Conservation (phyloP, 768 basidiomycete genomes). For the Pleurotus djamor region DNA sequence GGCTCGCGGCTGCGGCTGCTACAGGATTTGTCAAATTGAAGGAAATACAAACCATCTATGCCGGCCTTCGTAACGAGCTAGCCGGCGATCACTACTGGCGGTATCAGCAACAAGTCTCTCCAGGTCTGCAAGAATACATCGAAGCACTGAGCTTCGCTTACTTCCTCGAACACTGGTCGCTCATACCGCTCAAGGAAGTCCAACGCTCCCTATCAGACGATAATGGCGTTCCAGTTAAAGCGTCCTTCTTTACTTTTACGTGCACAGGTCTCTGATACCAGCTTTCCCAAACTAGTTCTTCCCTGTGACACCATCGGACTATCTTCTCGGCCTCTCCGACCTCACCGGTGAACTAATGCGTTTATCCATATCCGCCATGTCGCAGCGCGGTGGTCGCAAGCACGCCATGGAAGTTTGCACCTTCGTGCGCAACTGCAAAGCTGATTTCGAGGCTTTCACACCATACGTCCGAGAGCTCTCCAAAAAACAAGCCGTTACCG, state of each 20-base stretch:
- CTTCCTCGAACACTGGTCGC: slow-evolving; percentile 67
- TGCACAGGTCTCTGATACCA: not conserved
- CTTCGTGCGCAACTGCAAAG: slow-evolving; percentile 74
- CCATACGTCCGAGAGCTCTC: slow-evolving; percentile 69
- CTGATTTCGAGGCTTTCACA: slow-evolving; percentile 79
- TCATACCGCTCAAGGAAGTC: slow-evolving; percentile 70
- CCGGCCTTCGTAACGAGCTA: slow-evolving; percentile 58
- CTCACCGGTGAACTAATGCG: slow-evolving; percentile 98
- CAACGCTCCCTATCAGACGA: slow-evolving; percentile 62
- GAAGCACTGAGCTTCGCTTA: slow-evolving; percentile 90
- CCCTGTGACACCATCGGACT: slow-evolving; percentile 76
- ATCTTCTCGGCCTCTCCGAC: slow-evolving; percentile 90
- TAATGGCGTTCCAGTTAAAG: slow-evolving; percentile 60
- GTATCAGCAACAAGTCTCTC: slow-evolving; percentile 70
- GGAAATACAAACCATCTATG: slow-evolving; percentile 68
- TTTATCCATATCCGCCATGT: slow-evolving; percentile 83
- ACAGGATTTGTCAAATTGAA: slow-evolving; percentile 57
- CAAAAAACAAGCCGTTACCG: slow-evolving; percentile 88
- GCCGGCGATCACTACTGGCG: slow-evolving; percentile 74
- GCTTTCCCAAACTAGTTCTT: slow-evolving; percentile 54
- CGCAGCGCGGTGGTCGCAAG: slow-evolving; percentile 59
- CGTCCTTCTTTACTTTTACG: not conserved
- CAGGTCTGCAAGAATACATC: slow-evolving; percentile 93
- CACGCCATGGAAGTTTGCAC: slow-evolving; percentile 62
- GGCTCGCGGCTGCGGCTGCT: slow-evolving; percentile 42